These are phyloP conservation scores for Schizosaccharomyces lindneri DNA, from an alignment of 805 yeast species.

Conservation along the genomic window DNA sequence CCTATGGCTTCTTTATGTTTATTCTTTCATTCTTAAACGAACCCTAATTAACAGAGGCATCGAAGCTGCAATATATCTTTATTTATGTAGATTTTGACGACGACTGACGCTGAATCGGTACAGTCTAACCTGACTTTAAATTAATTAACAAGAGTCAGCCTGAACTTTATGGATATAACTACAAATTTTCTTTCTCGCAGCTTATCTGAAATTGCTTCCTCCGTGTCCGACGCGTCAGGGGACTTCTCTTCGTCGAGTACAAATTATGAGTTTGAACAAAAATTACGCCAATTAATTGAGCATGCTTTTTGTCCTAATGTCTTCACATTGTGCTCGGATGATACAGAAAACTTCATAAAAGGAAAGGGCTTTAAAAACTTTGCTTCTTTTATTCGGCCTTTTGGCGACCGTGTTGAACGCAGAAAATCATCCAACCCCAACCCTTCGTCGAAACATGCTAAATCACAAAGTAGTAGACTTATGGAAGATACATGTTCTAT, in stretches of 20 bases:
- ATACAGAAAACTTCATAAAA: constrained; percentile 22
- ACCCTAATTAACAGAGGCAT: too few relatives aligned
- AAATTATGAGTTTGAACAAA: neutral
- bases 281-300: neutral
- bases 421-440: constrained; percentile 20
- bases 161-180: neutral
- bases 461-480: neutral
- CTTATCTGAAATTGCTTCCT: neutral
- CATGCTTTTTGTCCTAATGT: constrained; percentile 18
- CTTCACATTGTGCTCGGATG: constrained; percentile 24
- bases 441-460: neutral
- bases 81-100: too few relatives aligned
- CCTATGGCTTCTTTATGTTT: too few relatives aligned
- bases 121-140: too few relatives aligned
- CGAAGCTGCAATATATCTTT: too few relatives aligned
- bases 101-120: too few relatives aligned
- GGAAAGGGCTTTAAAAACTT: constrained; percentile 19
- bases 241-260: neutral
- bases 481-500: neutral
- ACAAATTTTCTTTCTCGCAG: neutral
- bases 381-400: constrained; percentile 27
- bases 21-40: too few relatives aligned
- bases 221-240: neutral
- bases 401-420: constrained; percentile 29
- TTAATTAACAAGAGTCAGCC: too few relatives aligned